These are phyloP conservation scores for Coniochaeta sp. DNA, from an alignment of 2,329 filamentous ascomycete genomes.

Conservation along the genomic window DNA sequence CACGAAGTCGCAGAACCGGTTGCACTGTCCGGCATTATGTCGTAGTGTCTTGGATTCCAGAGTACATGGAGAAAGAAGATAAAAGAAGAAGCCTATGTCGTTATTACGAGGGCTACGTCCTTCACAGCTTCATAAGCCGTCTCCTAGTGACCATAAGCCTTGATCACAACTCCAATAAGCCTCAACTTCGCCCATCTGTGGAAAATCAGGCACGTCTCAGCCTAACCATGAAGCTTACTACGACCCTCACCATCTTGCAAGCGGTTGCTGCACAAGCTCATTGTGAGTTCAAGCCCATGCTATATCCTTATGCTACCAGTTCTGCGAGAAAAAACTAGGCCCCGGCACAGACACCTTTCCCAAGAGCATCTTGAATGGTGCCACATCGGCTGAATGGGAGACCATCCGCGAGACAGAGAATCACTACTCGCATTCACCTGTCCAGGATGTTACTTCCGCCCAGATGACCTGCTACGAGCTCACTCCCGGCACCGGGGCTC, in stretches of 20 bases:
- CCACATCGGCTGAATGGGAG: conserved; percentile 20
- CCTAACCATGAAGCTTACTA: conserved; percentile 14
- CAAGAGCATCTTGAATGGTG: conserved; percentile 8
- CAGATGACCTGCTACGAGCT: conserved; percentile 34
- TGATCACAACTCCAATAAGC: no score
- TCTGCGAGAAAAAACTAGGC: background rate
- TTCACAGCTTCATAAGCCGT: no score
- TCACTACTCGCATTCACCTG: conserved; percentile 33
- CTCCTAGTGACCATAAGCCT: no score
- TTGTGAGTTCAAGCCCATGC: conserved; percentile 8
- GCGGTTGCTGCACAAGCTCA: conserved; percentile 15
- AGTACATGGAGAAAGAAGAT: no score
- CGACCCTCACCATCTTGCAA: conserved; percentile 10
- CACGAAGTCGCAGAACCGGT: background rate
- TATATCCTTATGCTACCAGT: background rate
- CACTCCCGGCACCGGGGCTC: conserved; percentile 21
- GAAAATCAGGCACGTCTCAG: no score
- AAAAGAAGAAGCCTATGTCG: no score
- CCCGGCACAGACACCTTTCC: conserved; percentile 15
- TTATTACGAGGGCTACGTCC: no score
- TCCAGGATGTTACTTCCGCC: conserved; percentile 28
- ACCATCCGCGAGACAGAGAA: conserved; percentile 34
- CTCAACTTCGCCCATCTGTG: no score
- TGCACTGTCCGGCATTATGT: no score
- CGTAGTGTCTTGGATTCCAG: no score